Evolutionary conservation across 2,329 filamentous ascomycete genomes (phyloP).

Genomic region (Sporothrix phasma): DNA sequence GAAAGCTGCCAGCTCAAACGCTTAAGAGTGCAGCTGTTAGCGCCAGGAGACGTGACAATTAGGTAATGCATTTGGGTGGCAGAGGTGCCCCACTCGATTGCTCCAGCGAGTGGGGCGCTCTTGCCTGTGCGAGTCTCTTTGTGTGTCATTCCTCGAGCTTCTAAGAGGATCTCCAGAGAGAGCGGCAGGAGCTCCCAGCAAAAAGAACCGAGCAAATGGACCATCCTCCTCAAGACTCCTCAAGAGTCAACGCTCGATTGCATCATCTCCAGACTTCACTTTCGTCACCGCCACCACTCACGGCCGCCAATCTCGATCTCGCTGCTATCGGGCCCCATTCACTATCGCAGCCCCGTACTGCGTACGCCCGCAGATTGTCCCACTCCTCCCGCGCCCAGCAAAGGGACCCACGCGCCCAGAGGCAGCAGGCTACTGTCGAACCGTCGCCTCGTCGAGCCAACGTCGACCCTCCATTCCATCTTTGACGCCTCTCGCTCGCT

Average conservation of each 20-base stretch:
- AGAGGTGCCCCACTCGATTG: neutral
- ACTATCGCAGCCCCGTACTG: neutral
- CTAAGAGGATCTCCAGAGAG: neutral
- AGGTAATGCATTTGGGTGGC: neutral
- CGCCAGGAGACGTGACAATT: neutral
- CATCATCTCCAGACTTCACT: neutral
- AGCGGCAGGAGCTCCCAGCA: neutral
- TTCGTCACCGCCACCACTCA: no score
- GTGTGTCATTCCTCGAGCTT: neutral
- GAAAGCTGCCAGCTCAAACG: neutral
- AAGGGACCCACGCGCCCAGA: neutral
- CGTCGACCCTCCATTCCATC: neutral
- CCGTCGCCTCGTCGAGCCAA: neutral
- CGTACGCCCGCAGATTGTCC: neutral
- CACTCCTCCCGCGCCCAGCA: neutral
- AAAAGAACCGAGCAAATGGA: neutral
- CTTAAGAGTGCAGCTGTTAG: neutral
- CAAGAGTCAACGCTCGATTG: neutral
- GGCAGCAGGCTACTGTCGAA: neutral
- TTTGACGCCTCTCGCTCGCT: neutral
- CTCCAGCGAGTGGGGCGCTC: neutral
- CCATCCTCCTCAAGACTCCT: neutral
- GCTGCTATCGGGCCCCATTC: neutral
- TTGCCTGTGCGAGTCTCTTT: neutral
- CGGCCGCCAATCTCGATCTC: no score